Evolutionary conservation across 2,329 filamentous ascomycete species (phyloP).

Genomic region (Cladobotryum mycophilum): DNA sequence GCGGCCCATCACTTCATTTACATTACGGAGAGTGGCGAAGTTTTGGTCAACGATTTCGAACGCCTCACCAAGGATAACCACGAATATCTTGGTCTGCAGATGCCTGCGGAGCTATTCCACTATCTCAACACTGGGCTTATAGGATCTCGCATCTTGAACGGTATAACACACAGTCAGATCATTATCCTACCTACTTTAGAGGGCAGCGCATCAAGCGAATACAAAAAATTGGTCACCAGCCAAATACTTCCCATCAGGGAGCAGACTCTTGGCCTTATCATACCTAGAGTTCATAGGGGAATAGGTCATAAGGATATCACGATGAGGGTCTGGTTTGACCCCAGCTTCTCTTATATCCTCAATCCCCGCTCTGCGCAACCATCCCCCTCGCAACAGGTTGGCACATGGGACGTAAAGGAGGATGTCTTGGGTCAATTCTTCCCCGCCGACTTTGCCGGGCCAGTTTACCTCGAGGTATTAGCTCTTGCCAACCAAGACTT

Average conservation of each 20-base stretch:
- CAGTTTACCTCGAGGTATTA: conserved; percentile 54
- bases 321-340: conserved; percentile 79
- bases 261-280: conserved; percentile 69
- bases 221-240: conserved; percentile 69
- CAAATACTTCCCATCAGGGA: conserved; percentile 70
- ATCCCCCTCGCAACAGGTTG: conserved; percentile 41
- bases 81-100: conserved; percentile 80
- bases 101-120: conserved; percentile 84
- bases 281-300: conserved; percentile 73
- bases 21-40: conserved; percentile 68
- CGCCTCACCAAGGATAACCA: conserved; percentile 76
- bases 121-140: conserved; percentile 83
- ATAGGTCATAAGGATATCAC: conserved; percentile 74
- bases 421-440: conserved; percentile 44
- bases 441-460: conserved; percentile 34
- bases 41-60: conserved; percentile 67
- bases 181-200: conserved; percentile 79
- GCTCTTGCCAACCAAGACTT: conserved; percentile 66
- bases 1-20: conserved; percentile 83
- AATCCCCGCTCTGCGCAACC: conserved; percentile 48
- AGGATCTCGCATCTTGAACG: conserved; percentile 70
- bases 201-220: conserved; percentile 71
- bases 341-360: conserved; percentile 60
- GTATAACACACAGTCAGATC: conserved; percentile 74
- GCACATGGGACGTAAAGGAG: conserved; percentile 69